phyloP scores from a whole-genome alignment of 2,329 filamentous ascomycete species.

The Botryotinia calthae region DNA sequence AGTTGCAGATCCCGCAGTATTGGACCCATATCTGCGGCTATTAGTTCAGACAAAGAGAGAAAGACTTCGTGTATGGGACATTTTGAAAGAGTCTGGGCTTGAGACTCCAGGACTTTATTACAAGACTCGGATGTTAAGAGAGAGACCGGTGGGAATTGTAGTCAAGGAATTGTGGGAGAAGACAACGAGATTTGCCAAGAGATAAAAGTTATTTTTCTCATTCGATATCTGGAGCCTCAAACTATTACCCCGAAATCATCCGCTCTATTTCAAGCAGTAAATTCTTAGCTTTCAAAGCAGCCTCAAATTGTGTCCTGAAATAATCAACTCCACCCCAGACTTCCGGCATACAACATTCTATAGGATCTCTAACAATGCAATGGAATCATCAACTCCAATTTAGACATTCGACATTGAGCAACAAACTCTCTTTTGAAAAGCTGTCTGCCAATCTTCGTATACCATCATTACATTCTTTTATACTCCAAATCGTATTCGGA shows the following conservation, averaged over 20 bases:
- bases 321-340: neutral
- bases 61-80: neutral
- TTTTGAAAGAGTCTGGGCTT: constrained; percentile 3
- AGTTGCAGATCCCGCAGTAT: neutral
- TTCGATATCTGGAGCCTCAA: neutral
- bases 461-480: neutral
- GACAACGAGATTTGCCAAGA: neutral
- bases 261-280: neutral
- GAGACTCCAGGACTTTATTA: neutral
- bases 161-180: neutral
- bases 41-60: neutral
- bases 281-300: neutral
- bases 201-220: neutral
- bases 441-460: neutral
- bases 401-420: neutral
- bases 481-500: neutral
- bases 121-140: neutral
- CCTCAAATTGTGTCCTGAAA: neutral
- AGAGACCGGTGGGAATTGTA: neutral
- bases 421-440: neutral
- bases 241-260: neutral
- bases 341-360: neutral
- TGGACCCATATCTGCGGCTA: neutral
- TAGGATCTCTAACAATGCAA: neutral
- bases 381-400: neutral